Base-by-base conservation (phyloP, 2,329 filamentous ascomycete species). In the Microcyclospora tardicrescens region DNA sequence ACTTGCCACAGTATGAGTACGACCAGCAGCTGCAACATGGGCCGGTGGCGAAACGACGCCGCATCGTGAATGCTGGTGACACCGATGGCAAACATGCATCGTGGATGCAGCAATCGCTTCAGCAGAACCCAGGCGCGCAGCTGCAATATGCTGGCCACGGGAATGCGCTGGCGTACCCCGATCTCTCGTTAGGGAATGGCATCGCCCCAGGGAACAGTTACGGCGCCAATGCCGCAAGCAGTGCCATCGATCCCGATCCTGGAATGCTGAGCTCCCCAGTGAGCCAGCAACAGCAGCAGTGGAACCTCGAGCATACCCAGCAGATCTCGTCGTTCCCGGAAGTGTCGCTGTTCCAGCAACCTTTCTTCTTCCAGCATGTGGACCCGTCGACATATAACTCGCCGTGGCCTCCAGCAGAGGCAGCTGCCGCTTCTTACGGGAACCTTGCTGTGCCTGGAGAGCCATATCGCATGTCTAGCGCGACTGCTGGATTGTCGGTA, bases 291-390 rank as follows among this genome's bases (percentile, higher is more conserved):
- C 30, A n/a, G 12, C 30, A 32, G 12, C 12, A n/a, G 10, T n/a
- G 14, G 30, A 32, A 15, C 12, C 30, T 32, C 10, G 12, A 32
- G 12, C 14, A n/a, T 32, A 10, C 30, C 4, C 12, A n/a, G 30
- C 14, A n/a, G 14, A 32, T 32, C 14, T 38, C 49, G 33, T 36
- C 49, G 8, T 52, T 53, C 37, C 50, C 51, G 15, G 52, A 50
- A 16, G 45, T 50, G 4, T 39, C 52, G 3, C 35, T 45, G 11
- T 52, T 49, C 33, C 43, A 47, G 35, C 53, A 55, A 28, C 52
- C 53, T 38, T 52, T 53, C 40, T 53, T 50, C 41, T 54, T 51
- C 36, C 48, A 50, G 19, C 53, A 51, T 36, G 42, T 48, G 6
- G 41, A 44, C 32, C 44, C 49, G 1, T 33, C 39, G 6, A 38